Conservation (phyloP, 192 early-diverging fungal species). For the Coemansia sp. region DNA sequence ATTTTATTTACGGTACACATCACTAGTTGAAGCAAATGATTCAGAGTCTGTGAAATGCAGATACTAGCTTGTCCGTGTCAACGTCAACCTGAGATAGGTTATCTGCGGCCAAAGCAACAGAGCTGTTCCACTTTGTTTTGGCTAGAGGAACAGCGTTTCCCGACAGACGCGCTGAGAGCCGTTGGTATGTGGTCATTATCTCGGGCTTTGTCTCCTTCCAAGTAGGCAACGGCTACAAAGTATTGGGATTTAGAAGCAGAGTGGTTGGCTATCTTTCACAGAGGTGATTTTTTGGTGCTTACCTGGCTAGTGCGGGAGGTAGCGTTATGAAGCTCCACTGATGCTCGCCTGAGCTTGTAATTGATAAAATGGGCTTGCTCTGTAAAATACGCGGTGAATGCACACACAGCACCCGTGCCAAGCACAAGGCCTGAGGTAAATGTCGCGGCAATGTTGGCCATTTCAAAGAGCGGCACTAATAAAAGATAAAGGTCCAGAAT, state of each 20-base stretch:
- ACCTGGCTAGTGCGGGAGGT: conserved; percentile 18
- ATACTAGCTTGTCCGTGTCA: conserved; percentile 15
- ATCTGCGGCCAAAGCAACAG: conserved; percentile 13
- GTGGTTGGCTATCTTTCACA: background rate
- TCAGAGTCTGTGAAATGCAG: conserved; percentile 10
- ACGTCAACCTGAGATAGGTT: conserved; percentile 19
- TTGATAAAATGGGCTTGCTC: conserved; percentile 33
- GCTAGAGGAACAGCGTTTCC: conserved; percentile 41
- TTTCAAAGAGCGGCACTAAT: conserved; percentile 2
- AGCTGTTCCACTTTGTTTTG: conserved; percentile 43
- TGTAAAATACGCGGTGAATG: conserved; percentile 37
- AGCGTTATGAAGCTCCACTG: conserved; percentile 21
- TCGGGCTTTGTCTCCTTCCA: conserved; percentile 27
- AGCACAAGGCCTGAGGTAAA: conserved; percentile 49
- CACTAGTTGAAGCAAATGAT: background rate
- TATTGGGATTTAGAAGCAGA: background rate
- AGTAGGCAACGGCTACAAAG: conserved; percentile 5
- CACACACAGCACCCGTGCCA: conserved; percentile 40
- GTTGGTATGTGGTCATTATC: conserved; percentile 25
- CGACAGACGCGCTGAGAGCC: conserved; percentile 28
- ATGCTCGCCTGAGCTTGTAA: conserved; percentile 34
- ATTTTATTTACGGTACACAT: background rate
- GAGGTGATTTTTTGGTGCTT: background rate
- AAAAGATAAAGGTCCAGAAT: conserved; percentile 3
- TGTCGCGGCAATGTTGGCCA: conserved; percentile 48